Conservation (phyloP, 1,284 basidiomycete genomes). For the Boletus sp. region DNA sequence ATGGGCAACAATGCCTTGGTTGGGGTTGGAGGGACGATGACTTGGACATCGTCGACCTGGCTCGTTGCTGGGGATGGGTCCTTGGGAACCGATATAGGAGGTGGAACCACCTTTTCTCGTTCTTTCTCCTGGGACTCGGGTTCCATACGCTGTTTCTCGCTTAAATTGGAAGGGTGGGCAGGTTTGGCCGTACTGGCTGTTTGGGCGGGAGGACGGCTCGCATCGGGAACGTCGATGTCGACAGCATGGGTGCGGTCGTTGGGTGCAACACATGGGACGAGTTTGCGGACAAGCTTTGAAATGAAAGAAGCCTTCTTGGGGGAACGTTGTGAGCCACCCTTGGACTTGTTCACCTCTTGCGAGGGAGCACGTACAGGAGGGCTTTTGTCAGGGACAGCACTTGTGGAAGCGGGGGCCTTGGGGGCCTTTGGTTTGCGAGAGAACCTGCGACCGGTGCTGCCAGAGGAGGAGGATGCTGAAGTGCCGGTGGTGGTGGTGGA, state of each 20-base stretch:
- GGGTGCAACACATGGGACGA: conserved; percentile 49
- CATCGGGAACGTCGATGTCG: conserved; percentile 29
- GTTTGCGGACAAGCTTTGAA: conserved; percentile 43
- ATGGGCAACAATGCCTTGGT: conserved; percentile 42
- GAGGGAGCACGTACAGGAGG: conserved; percentile 35
- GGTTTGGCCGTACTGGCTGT: conserved; percentile 13
- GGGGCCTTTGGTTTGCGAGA: conserved; percentile 30
- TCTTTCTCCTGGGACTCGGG: conserved; percentile 29
- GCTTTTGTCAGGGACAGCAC: conserved; percentile 26
- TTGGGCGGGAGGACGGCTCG: conserved; percentile 11
- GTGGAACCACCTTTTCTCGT: conserved; percentile 21
- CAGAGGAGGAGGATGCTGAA: conserved; percentile 24
- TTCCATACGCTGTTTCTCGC: conserved; percentile 27
- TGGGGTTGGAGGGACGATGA: conserved; percentile 42
- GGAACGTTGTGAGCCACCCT: conserved; percentile 34
- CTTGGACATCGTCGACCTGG: conserved; percentile 36
- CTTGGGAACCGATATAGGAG: conserved; percentile 21
- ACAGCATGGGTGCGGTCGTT: conserved; percentile 36
- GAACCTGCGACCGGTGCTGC: conserved; percentile 28
- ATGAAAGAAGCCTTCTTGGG: conserved; percentile 42
- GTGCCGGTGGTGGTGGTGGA: conserved; percentile 24
- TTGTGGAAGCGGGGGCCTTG: conserved; percentile 19
- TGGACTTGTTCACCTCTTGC: conserved; percentile 35
- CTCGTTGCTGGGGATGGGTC: conserved; percentile 26
- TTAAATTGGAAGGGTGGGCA: conserved; percentile 15